Conservation (phyloP, 805 yeast species). For the Saccharomyces mikatae region DNA sequence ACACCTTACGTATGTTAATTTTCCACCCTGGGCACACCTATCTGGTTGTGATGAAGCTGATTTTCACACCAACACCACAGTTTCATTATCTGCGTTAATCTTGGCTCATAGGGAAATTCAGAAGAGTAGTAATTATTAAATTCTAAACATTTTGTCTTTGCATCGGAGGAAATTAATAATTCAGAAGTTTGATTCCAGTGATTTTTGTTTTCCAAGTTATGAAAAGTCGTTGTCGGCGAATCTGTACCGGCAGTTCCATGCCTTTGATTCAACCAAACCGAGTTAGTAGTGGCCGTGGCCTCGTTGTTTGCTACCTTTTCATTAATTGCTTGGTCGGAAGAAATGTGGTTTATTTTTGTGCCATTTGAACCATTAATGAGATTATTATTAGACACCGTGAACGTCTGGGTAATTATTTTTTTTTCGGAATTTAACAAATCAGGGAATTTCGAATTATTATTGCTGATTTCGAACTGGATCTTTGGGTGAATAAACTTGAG, state of each 20-base stretch:
- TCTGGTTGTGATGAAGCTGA: slow-evolving; percentile 34
- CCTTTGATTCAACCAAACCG: neutral
- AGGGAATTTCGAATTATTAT: slow-evolving; percentile 11
- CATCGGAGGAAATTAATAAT: neutral
- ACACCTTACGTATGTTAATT: neutral
- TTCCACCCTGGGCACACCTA: slow-evolving; percentile 32
- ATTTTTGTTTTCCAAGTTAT: neutral
- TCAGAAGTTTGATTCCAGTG: neutral
- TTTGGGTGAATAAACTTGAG: slow-evolving; percentile 19
- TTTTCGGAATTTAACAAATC: slow-evolving; percentile 14
- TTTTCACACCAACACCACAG: slow-evolving; percentile 62
- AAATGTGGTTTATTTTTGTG: neutral
- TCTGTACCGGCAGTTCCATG: neutral
- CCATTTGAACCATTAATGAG: neutral
- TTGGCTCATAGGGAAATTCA: slow-evolving; percentile 23
- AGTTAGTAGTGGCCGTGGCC: neutral
- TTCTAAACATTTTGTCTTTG: neutral
- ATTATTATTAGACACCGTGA: neutral
- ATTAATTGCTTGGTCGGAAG: neutral
- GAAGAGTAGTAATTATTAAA: slow-evolving; percentile 1
- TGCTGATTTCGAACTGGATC: slow-evolving; percentile 8
- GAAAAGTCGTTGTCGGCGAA: neutral
- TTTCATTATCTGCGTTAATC: slow-evolving; percentile 47
- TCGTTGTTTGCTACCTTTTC: neutral
- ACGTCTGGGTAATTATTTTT: neutral